Conservation (phyloP, 2,329 filamentous ascomycete genomes). For the Pezicula neosporulosa region DNA sequence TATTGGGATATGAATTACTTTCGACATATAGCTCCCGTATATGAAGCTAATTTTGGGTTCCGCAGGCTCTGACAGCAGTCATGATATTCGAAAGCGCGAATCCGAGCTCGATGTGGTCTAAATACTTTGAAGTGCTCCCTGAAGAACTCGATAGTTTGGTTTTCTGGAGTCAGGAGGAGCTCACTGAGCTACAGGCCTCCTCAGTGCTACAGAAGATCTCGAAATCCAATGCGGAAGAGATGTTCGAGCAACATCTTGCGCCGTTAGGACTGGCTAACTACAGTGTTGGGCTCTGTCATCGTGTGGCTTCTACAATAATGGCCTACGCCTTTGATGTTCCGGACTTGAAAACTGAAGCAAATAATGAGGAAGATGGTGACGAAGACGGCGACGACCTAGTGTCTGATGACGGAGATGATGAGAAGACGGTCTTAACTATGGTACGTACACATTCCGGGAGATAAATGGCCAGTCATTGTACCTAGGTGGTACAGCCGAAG, state of each 20-base stretch:
- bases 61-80: constrained; percentile 22
- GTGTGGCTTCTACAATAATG: constrained; percentile 68
- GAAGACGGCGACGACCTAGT: constrained; percentile 44
- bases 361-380: constrained; percentile 35
- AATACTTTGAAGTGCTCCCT: constrained; percentile 62
- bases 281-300: constrained; percentile 49
- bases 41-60: neutral
- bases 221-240: constrained; percentile 52
- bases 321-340: constrained; percentile 68
- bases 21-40: too few species aligned
- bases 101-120: constrained; percentile 32
- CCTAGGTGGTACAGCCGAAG: too few species aligned
- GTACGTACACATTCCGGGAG: constrained; percentile 30
- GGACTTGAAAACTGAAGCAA: constrained; percentile 10
- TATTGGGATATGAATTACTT: too few species aligned
- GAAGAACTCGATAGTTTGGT: constrained; percentile 62
- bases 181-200: constrained; percentile 59
- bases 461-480: too few species aligned
- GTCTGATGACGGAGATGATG: constrained; percentile 42
- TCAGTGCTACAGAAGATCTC: constrained; percentile 64
- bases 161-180: constrained; percentile 62
- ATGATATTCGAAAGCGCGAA: constrained; percentile 15
- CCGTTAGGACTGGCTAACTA: constrained; percentile 44
- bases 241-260: constrained; percentile 49
- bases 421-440: constrained; percentile 54